These are phyloP conservation scores for Cornus florida DNA, from an alignment of 148 eudicot genomes.

Conservation along the genomic window DNA sequence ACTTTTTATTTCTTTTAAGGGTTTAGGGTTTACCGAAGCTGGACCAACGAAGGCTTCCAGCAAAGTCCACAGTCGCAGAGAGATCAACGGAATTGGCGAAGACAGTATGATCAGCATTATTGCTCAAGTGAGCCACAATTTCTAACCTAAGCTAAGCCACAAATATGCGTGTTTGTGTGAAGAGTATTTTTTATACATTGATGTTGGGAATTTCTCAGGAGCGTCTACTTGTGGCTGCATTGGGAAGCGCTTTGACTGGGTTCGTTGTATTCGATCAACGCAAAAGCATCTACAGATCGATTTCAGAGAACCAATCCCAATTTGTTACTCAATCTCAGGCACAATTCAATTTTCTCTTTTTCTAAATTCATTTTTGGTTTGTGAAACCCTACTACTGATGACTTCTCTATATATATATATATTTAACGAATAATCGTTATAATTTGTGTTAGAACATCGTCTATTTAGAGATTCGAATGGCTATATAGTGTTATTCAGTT, in stretches of 20 bases:
- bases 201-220: slow-evolving; percentile 42
- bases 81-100: neutral
- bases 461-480: neutral
- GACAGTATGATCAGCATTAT: slow-evolving; percentile 67
- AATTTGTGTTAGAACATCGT: neutral
- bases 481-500: too few species aligned
- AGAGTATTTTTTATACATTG: neutral
- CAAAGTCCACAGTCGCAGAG: neutral
- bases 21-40: too few species aligned
- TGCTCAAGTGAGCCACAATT: slow-evolving; percentile 44
- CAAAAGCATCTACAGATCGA: slow-evolving; percentile 41
- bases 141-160: neutral
- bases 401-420: neutral
- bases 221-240: slow-evolving; percentile 68
- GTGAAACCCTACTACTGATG: slow-evolving; percentile 15
- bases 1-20: too few species aligned
- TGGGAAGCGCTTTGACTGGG: slow-evolving; percentile 46
- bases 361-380: neutral
- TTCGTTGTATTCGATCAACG: slow-evolving; percentile 56
- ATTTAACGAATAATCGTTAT: neutral
- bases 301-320: slow-evolving; percentile 42
- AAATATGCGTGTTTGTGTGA: too few species aligned
- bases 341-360: neutral
- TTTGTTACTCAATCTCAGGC: slow-evolving; percentile 45
- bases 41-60: too few species aligned